phyloP scores from a whole-genome alignment of 106 monocot species.

The Chionographis japonica region DNA sequence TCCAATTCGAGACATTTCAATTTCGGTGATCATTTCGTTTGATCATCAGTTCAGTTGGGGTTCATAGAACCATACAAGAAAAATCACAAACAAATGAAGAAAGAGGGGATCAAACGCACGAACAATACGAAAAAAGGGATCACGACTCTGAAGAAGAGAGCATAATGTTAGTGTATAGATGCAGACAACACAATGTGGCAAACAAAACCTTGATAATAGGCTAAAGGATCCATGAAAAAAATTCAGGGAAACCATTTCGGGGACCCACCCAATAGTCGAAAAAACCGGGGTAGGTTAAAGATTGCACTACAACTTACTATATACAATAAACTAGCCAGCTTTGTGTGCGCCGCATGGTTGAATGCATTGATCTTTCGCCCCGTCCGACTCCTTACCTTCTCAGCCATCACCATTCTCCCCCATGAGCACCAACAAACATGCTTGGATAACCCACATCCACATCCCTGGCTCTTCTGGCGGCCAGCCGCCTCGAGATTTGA shows the following conservation, averaged over 20 bases:
- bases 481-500: slow-evolving; percentile 24
- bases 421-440: background rate
- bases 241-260: background rate
- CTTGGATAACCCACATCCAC: background rate
- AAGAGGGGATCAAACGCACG: too few species aligned
- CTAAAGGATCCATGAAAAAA: background rate
- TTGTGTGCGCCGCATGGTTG: too few species aligned
- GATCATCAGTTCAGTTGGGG: too few species aligned
- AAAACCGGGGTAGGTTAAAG: background rate
- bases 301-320: too few species aligned
- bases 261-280: background rate
- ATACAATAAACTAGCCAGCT: background rate
- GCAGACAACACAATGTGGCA: background rate
- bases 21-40: too few species aligned
- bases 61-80: too few species aligned
- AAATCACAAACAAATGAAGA: too few species aligned
- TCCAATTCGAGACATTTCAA: too few species aligned
- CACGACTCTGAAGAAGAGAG: background rate
- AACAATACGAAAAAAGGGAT: too few species aligned
- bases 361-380: too few species aligned
- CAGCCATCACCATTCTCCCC: background rate
- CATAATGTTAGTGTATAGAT: slow-evolving; percentile 1
- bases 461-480: slow-evolving; percentile 14
- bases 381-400: background rate
- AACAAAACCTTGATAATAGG: background rate